These are phyloP conservation scores for Eutrema yunnanense DNA, from an alignment of 345 rosid genomes.

Conservation along the genomic window DNA sequence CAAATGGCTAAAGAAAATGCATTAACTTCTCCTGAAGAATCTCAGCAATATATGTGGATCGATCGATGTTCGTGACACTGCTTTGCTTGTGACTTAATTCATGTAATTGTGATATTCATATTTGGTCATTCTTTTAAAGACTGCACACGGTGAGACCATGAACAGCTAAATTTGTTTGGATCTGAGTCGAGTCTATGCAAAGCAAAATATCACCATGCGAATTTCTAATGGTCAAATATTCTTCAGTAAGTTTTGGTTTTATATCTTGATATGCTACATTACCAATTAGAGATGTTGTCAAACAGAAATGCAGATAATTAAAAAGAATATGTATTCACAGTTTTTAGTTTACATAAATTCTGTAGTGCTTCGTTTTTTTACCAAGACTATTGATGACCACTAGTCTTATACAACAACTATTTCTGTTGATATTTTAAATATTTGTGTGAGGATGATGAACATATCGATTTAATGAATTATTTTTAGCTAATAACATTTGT, in stretches of 20 bases:
- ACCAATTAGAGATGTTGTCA: neutral
- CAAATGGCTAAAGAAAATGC: constrained; percentile 18
- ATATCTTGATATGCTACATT: neutral
- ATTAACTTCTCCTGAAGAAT: constrained; percentile 18
- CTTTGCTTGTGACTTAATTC: constrained; percentile 24
- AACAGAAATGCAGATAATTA: neutral
- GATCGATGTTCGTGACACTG: constrained; percentile 29
- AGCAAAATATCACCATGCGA: neutral
- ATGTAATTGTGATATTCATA: constrained; percentile 1
- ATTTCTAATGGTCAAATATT: neutral
- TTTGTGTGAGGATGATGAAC: neutral
- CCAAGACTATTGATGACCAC: neutral
- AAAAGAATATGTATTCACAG: neutral
- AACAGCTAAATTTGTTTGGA: neutral
- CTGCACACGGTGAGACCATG: constrained; percentile 5
- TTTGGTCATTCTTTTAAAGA: neutral
- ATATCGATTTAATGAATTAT: neutral
- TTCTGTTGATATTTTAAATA: neutral
- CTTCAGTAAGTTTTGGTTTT: neutral
- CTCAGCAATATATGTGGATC: constrained; percentile 29
- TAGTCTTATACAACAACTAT: neutral
- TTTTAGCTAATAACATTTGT: neutral
- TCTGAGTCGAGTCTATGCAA: neutral
- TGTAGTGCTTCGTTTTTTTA: neutral
- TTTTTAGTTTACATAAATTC: neutral